Evolutionary conservation across 2,329 filamentous ascomycete genomes (phyloP).

Genomic region (Hirsutella rhossiliensis): DNA sequence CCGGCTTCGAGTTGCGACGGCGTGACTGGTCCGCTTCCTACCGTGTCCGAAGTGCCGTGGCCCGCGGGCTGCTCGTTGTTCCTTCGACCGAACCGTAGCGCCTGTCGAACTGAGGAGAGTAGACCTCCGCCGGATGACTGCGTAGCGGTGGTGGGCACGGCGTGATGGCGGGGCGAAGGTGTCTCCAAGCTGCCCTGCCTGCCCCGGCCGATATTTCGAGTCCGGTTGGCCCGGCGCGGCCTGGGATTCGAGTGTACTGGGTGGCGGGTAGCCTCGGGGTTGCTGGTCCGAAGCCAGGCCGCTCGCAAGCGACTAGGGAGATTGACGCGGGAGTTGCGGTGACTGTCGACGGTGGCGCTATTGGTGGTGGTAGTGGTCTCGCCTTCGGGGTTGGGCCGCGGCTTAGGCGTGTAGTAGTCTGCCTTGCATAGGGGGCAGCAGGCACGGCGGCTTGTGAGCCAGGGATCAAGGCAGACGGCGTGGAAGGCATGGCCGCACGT

Average conservation of each 20-base stretch:
- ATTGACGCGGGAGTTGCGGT: constrained; percentile 32
- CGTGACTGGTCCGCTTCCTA: constrained; percentile 3
- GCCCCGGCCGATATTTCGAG: background rate
- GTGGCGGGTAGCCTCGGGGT: background rate
- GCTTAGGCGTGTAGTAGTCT: constrained; percentile 93
- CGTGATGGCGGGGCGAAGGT: constrained; percentile 1
- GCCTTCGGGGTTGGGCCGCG: constrained; percentile 42
- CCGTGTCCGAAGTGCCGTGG: constrained; percentile 3
- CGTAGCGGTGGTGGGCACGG: background rate
- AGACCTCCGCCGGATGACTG: constrained; percentile 10
- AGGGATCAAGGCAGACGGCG: constrained; percentile 87
- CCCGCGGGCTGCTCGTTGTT: constrained; percentile 9
- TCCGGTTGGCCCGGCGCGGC: constrained; percentile 1
- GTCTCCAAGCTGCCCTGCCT: constrained; percentile 4
- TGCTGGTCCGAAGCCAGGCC: constrained; percentile 22
- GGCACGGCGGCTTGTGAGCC: constrained; percentile 85
- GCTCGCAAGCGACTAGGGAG: constrained; percentile 30
- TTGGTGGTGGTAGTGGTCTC: constrained; percentile 5
- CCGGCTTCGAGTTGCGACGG: background rate
- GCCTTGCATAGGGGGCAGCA: constrained; percentile 97
- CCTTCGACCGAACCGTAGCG: constrained; percentile 18
- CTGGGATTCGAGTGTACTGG: background rate
- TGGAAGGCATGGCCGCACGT: constrained; percentile 98
- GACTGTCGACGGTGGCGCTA: constrained; percentile 17
- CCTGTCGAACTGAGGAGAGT: constrained; percentile 19